Evolutionary conservation across 2,329 filamentous ascomycete genomes (phyloP), one percentile per base, ranked within the genome.

Genomic region (Magnaporthiopsis incrustans): DNA sequence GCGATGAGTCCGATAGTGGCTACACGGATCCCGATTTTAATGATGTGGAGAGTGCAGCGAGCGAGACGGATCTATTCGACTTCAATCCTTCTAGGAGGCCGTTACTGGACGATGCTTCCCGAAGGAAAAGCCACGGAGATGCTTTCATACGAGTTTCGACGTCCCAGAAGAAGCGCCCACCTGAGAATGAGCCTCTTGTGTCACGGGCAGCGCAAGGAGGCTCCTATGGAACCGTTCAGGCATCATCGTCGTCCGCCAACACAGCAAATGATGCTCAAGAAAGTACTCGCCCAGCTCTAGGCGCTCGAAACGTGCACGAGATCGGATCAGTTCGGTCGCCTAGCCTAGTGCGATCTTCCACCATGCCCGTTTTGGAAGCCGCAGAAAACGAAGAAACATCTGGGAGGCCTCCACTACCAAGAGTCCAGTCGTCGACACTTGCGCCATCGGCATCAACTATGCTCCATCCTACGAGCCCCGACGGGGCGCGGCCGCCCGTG

Each of bases 51-150:
- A 77, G 74, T 63, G 74, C 74, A 6, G 74, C 75, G 11, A 81
- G 77, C 66, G 77, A 80, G 62, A 76, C 72, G 33, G 78, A 81
- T 63, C 67, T 74, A 0, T 72, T 77, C 62, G 74, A 76, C 25
- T 72, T 74, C 7, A 73, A 73, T 4, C 67, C 70, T 11, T 69
- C 68, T 11, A 71, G 70, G 7, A 53, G 64, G n/a, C 71, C 74
- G 8, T 64, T 73, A 12, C 58, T 74, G 1, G 64, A 68, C 4
- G 61, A 66, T 5, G 64, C 70, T 33, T 64, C 66, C 7, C 71
- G 78, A 38, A 72, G 78, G 15, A 75, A 72, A 67, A 82, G 78
- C 65, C 74, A 78, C 63, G 76, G 77, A 25, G 44, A 53, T 53
- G n/a, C 44, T 22, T 53, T 53, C 22, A 53, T 53, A 10, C 44